A percentile compares a stretch with the other conserved stretches of the same genome.
phyloP scores from a whole-genome alignment of 306 rosid species.

The Hylodesmum podocarpum region DNA sequence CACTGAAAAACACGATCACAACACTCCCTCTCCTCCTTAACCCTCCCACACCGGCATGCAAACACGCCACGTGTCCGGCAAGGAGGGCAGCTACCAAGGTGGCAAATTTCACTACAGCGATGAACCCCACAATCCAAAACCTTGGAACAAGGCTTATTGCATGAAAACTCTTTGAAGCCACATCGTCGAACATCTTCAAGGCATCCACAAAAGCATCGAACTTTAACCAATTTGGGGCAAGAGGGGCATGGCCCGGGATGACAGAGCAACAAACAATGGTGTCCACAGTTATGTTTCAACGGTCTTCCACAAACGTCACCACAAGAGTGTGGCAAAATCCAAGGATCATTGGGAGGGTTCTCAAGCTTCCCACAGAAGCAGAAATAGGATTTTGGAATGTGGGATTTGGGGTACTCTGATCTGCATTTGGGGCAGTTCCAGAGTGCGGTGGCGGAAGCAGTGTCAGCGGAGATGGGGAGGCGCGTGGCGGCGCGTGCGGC shows the following conservation, averaged over 20 bases:
- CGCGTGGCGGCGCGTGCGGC: conserved; percentile 80
- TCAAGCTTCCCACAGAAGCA: conserved; percentile 87
- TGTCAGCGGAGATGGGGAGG: conserved; percentile 51
- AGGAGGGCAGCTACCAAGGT: conserved; percentile 65
- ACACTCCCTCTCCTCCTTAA: conserved; percentile 72
- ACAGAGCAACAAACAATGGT: conserved; percentile 74
- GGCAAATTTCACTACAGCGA: conserved; percentile 63
- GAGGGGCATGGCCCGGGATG: conserved; percentile 97
- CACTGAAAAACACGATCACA: conserved; percentile 68
- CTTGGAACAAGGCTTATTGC: conserved; percentile 58
- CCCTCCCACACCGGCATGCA: conserved; percentile 70
- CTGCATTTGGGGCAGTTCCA: conserved; percentile 99
- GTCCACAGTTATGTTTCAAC: conserved; percentile 75
- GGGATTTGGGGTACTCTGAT: conserved; percentile 55
- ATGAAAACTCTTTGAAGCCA: conserved; percentile 76
- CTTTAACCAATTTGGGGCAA: conserved; percentile 77
- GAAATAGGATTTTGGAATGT: conserved; percentile 64
- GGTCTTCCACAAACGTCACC: conserved; percentile 83
- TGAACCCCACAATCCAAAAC: conserved; percentile 65
- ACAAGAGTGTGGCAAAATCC: conserved; percentile 92
- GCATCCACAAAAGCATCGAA: conserved; percentile 72
- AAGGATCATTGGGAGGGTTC: conserved; percentile 84
- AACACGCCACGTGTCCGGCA: conserved; percentile 52
- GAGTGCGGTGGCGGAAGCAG: conserved; percentile 51
- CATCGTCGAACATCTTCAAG: conserved; percentile 68